Percentiles rank a stretch among this genome's conserved stretches.
Conservation (phyloP, 2,329 filamentous ascomycete species). For the Ustulina deusta region DNA sequence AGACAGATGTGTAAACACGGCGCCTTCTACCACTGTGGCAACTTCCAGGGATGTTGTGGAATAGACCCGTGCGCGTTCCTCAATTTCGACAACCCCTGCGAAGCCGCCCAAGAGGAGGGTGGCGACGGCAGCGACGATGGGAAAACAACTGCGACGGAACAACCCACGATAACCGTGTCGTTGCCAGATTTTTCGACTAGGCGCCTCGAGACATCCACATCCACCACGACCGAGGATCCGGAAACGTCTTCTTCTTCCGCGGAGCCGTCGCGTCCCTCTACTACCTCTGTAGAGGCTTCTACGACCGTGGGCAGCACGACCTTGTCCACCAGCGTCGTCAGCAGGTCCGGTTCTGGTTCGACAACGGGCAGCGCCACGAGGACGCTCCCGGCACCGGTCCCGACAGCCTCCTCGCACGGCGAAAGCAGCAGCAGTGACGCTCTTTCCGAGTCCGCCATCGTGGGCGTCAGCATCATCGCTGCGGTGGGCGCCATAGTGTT, state of each 20-base stretch:
- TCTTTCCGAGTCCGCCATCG: constrained; percentile 33
- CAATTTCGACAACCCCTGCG: constrained; percentile 25
- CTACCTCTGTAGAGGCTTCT: constrained; percentile 18
- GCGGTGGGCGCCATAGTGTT: constrained; percentile 37
- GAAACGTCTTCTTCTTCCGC: constrained; percentile 8
- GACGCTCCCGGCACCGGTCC: constrained; percentile 5
- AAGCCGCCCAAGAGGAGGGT: neutral
- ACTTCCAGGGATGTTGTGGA: constrained; percentile 61
- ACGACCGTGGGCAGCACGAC: constrained; percentile 15
- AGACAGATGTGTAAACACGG: neutral
- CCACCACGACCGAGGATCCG: neutral
- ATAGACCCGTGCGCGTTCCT: constrained; percentile 56
- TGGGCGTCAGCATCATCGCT: constrained; percentile 41
- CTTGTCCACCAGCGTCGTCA: constrained; percentile 21
- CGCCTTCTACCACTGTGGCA: constrained; percentile 53
- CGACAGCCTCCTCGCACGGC: constrained; percentile 10
- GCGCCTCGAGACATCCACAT: neutral
- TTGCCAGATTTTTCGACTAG: neutral
- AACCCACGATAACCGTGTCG: neutral
- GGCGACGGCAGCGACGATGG: neutral
- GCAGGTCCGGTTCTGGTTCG: constrained; percentile 5
- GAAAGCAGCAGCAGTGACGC: neutral
- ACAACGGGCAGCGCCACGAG: constrained; percentile 10
- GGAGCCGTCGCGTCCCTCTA: neutral
- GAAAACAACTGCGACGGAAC: neutral